Base-by-base conservation (phyloP, 2,329 filamentous ascomycete genomes). In the Malbranchea zuffiana region DNA sequence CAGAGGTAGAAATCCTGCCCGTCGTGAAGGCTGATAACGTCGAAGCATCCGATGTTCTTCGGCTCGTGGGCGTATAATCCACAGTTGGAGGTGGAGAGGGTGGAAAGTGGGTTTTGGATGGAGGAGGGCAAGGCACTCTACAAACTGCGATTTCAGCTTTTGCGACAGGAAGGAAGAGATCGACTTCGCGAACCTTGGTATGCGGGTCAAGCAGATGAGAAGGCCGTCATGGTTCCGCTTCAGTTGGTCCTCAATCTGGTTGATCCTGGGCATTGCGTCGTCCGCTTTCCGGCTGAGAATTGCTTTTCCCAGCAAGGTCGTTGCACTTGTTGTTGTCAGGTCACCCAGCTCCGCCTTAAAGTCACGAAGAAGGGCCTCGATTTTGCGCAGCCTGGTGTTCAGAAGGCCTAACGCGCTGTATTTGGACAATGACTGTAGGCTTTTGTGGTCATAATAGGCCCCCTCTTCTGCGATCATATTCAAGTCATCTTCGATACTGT, bases 331-430 rank as follows among this genome's bases (percentile, higher is more conserved):
- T 15, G 12, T 32, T 15, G 28, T 38, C n/a, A 38, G 28, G n/a
- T 38, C 35, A 13, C 35, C 35, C 16, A 38, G 13, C 29, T 38
- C 35, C 17, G 32, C 35, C 17, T 38, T 26, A 21, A 38, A 38
- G 11, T 32, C 21, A 6, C 24, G 11, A 7, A 38, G 21, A 11
- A 38, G 12, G 12, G 6, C 10, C 6, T 28, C 29, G 21, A 38
- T 6, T 7, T 23, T 18, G 6, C 32, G 18, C 16, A 38, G 23
- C 16, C 35, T 38, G 28, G 7, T 26, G 29, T 30, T 32, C 17
- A 38, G n/a, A n/a, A 32, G 15, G 15, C 32, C 15, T 13, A 38
- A 16, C 11, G 29, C n/a, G n/a, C n/a, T n/a, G n/a, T n/a, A n/a
- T n/a, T n/a, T n/a, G n/a, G n/a, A n/a, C n/a, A n/a, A n/a, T n/a